Evolutionary conservation across 495 filamentous ascomycete genomes (phyloP).

Genomic region (Tetracladium marchalianum): DNA sequence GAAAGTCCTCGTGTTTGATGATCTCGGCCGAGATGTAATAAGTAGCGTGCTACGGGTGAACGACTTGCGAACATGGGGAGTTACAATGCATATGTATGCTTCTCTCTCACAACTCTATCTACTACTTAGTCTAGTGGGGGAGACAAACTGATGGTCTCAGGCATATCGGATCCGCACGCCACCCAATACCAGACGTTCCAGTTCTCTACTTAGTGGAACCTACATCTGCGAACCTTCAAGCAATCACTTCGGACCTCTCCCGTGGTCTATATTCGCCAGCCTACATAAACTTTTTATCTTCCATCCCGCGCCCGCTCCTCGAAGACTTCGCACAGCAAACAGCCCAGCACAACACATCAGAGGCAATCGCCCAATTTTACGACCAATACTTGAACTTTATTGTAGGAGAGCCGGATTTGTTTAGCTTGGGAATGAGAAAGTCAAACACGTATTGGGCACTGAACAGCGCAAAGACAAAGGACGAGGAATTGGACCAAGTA

Average conservation of each 20-base stretch:
- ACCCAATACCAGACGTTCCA: constrained; percentile 92
- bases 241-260: constrained; percentile 79
- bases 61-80: constrained; percentile 82
- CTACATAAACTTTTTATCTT: constrained; percentile 95
- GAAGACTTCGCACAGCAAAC: constrained; percentile 93
- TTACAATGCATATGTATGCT: constrained; percentile 85
- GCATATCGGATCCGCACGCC: constrained; percentile 71
- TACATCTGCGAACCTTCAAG: constrained; percentile 64
- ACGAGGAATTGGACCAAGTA: constrained; percentile 77
- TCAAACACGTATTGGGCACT: constrained; percentile 79
- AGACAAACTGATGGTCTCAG: constrained; percentile 29
- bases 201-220: constrained; percentile 95
- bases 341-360: constrained; percentile 70
- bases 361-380: constrained; percentile 84
- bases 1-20: constrained; percentile 54
- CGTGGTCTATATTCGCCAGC: constrained; percentile 85
- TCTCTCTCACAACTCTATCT: no score
- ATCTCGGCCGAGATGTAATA: constrained; percentile 60
- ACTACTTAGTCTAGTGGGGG: background rate
- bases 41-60: constrained; percentile 91
- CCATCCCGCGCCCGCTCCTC: constrained; percentile 81
- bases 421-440: constrained; percentile 86
- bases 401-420: constrained; percentile 89
- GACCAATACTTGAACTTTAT: constrained; percentile 99
- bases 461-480: constrained; percentile 84